These are phyloP conservation scores for Cryptosporidium ryanae DNA, from an alignment of 169 alveolate species.

Conservation along the genomic window DNA sequence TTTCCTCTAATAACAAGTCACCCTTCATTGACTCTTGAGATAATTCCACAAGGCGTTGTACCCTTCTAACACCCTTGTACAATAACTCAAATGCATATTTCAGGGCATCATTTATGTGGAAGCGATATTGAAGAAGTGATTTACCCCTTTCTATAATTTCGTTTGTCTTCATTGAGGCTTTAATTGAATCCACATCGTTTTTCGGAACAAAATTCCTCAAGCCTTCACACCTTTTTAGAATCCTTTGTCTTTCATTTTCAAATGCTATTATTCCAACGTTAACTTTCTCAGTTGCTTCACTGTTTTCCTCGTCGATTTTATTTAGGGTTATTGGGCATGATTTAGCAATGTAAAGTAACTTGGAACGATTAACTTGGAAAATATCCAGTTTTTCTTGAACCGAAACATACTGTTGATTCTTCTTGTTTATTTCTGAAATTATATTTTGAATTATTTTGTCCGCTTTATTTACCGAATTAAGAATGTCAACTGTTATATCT, in stretches of 20 bases:
- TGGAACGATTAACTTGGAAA: constrained; percentile 49
- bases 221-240: constrained; percentile 56
- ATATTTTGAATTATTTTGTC: constrained; percentile 42
- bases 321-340: constrained; percentile 50
- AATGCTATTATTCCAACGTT: constrained; percentile 60
- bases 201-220: constrained; percentile 53
- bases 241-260: constrained; percentile 73
- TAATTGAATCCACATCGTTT: constrained; percentile 42
- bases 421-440: constrained; percentile 20
- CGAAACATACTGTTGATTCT: not conserved
- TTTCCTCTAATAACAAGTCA: constrained; percentile 35
- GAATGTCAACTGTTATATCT: constrained; percentile 52
- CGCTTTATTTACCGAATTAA: constrained; percentile 22
- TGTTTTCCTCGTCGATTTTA: constrained; percentile 51
- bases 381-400: constrained; percentile 38
- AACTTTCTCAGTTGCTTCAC: constrained; percentile 60
- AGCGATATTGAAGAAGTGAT: constrained; percentile 65
- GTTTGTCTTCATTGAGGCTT: constrained; percentile 58
- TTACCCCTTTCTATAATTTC: constrained; percentile 72
- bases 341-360: constrained; percentile 42
- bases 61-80: constrained; percentile 43
- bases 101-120: constrained; percentile 54
- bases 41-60: constrained; percentile 62
- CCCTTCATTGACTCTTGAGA: constrained; percentile 73
- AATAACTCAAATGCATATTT: constrained; percentile 66